Percentiles rank a stretch among this genome's conserved stretches.
Conservation (phyloP, 176 grass and related monocot species). For the Poa pratensis region DNA sequence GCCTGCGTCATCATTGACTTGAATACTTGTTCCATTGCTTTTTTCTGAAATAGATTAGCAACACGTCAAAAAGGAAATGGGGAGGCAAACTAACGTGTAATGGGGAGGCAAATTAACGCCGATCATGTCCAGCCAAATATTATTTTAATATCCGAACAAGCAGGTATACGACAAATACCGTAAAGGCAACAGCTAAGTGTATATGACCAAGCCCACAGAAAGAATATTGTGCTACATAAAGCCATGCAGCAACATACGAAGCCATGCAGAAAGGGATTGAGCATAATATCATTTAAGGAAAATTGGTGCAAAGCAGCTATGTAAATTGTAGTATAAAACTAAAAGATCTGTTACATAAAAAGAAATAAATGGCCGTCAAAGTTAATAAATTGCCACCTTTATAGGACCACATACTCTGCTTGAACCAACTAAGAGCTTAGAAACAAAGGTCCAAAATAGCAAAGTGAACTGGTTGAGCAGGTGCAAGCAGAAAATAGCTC, state of each 20-base stretch:
- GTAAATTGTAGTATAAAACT: conserved; percentile 14
- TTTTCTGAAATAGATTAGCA: conserved; percentile 57
- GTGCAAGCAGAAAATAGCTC: conserved; percentile 13
- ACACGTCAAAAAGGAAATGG: neutral
- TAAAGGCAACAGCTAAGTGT: conserved; percentile 15
- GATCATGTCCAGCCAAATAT: neutral
- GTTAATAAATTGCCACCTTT: neutral
- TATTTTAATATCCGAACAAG: conserved; percentile 14
- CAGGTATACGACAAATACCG: neutral
- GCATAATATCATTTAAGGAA: neutral
- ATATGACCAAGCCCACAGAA: neutral
- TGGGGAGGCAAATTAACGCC: neutral
- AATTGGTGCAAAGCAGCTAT: neutral
- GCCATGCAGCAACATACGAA: neutral
- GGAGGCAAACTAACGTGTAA: neutral
- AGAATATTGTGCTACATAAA: neutral
- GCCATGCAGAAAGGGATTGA: neutral
- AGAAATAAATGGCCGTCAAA: neutral
- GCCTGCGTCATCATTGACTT: conserved; percentile 95
- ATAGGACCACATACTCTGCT: neutral
- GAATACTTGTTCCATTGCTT: conserved; percentile 89
- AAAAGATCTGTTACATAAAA: neutral
- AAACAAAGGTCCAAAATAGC: neutral
- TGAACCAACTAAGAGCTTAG: conserved; percentile 27
- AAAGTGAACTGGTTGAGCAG: conserved; percentile 21